Conservation (phyloP, 2,329 filamentous ascomycete genomes). For the Meredithiella fracta region DNA sequence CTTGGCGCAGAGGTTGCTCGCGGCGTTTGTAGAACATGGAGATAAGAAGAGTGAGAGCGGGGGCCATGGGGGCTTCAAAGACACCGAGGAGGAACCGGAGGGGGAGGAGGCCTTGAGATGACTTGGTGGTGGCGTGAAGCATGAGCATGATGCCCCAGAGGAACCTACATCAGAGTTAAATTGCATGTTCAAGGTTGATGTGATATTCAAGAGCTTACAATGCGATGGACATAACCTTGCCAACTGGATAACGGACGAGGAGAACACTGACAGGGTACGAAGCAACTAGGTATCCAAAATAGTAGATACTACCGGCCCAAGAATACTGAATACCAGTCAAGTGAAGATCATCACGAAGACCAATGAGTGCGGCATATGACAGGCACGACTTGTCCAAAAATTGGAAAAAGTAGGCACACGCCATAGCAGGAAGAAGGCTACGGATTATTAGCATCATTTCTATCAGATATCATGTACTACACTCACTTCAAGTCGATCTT, state of each 20-base stretch:
- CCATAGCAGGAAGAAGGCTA: constrained; percentile 36
- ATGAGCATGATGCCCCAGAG: constrained; percentile 16
- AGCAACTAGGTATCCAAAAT: constrained; percentile 31
- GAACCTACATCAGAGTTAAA: neutral
- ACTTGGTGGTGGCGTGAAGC: constrained; percentile 16
- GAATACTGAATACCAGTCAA: constrained; percentile 34
- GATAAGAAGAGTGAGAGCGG: constrained; percentile 13
- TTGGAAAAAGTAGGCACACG: constrained; percentile 39
- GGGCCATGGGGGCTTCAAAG: constrained; percentile 16
- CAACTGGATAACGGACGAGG: constrained; percentile 19
- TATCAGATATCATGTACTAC: constrained; percentile 17
- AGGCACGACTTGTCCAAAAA: constrained; percentile 44
- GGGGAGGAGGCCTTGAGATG: constrained; percentile 15
- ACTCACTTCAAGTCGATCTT: constrained; percentile 40
- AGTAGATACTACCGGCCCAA: constrained; percentile 34
- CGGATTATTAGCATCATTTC: neutral
- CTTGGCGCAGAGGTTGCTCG: constrained; percentile 19
- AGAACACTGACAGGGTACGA: constrained; percentile 18
- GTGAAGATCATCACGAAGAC: constrained; percentile 28
- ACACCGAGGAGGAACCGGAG: constrained; percentile 17
- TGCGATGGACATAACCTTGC: constrained; percentile 18
- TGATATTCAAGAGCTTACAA: neutral
- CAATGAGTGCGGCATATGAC: constrained; percentile 34
- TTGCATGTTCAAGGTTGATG: neutral
- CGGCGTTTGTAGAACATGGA: constrained; percentile 18